Evolutionary conservation across 2,329 filamentous ascomycete genomes (phyloP).

Genomic region (Lasiodiplodia citricola): DNA sequence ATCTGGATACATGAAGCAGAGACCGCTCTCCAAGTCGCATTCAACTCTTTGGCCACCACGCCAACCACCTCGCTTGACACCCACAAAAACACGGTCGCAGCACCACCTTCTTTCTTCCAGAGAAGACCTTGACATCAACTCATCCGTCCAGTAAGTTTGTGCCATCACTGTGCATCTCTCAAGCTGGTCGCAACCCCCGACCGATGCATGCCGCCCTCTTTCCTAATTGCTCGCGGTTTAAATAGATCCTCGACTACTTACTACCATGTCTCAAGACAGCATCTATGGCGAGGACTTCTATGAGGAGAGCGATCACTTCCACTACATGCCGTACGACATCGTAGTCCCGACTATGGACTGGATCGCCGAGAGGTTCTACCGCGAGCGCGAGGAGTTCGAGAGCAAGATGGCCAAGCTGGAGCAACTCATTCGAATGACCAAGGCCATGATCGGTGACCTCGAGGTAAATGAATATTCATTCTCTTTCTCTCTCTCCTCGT

Average conservation of each 20-base stretch:
- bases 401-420: background rate
- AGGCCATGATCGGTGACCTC: background rate
- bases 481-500: no score
- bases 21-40: background rate
- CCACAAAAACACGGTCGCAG: background rate
- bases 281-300: background rate
- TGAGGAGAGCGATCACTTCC: background rate
- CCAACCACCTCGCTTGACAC: background rate
- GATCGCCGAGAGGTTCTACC: background rate
- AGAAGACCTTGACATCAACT: background rate
- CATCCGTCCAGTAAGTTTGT: background rate
- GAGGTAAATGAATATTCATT: background rate
- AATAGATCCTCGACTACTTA: background rate
- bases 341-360: background rate
- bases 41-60: background rate
- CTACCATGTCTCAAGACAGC: background rate
- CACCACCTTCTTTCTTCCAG: background rate
- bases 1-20: background rate
- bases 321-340: background rate
- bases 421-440: background rate
- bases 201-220: background rate
- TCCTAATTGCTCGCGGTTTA: background rate
- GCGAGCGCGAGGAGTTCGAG: background rate
- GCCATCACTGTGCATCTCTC: background rate
- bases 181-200: background rate